phyloP scores from a whole-genome alignment of 176 grass and related monocot genomes.

The Guadua angustifolia region DNA sequence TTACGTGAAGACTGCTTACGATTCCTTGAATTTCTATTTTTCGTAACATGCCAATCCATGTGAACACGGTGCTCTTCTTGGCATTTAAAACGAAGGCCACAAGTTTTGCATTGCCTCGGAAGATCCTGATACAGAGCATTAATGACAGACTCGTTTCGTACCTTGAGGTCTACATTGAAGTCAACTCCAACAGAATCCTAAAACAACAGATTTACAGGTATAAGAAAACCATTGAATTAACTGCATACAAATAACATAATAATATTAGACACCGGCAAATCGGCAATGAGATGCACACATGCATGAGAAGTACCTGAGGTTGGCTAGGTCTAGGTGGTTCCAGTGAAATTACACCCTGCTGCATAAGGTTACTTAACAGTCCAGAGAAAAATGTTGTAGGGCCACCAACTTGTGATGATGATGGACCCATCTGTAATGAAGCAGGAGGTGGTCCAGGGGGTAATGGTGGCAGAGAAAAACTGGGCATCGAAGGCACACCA shows the following conservation, averaged over 20 bases:
- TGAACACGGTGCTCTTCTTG: slow-evolving; percentile 94
- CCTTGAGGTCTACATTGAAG: slow-evolving; percentile 84
- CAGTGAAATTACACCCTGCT: slow-evolving; percentile 79
- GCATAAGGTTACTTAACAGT: slow-evolving; percentile 81
- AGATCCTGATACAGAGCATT: slow-evolving; percentile 82
- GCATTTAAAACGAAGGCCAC: slow-evolving; percentile 87
- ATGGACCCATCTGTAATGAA: slow-evolving; percentile 53
- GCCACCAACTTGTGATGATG: slow-evolving; percentile 56
- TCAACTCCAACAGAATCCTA: slow-evolving; percentile 74
- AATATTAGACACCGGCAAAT: slow-evolving; percentile 24
- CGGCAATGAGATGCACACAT: slow-evolving; percentile 27
- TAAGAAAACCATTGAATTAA: slow-evolving; percentile 33
- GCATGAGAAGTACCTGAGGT: slow-evolving; percentile 68
- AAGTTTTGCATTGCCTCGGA: slow-evolving; percentile 91
- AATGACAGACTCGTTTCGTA: slow-evolving; percentile 68
- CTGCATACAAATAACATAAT: slow-evolving; percentile 21
- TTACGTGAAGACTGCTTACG: slow-evolving; percentile 94
- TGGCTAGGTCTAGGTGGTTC: slow-evolving; percentile 42
- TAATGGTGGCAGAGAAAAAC: slow-evolving; percentile 61
- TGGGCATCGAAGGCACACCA: slow-evolving; percentile 31
- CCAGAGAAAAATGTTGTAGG: slow-evolving; percentile 65
- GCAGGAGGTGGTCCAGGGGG: slow-evolving; percentile 59
- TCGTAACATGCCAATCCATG: slow-evolving; percentile 99
- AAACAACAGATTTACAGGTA: slow-evolving; percentile 44
- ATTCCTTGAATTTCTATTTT: slow-evolving; percentile 89